phyloP scores from a whole-genome alignment of 805 yeast genomes.

The Nakazawaea peltata region DNA sequence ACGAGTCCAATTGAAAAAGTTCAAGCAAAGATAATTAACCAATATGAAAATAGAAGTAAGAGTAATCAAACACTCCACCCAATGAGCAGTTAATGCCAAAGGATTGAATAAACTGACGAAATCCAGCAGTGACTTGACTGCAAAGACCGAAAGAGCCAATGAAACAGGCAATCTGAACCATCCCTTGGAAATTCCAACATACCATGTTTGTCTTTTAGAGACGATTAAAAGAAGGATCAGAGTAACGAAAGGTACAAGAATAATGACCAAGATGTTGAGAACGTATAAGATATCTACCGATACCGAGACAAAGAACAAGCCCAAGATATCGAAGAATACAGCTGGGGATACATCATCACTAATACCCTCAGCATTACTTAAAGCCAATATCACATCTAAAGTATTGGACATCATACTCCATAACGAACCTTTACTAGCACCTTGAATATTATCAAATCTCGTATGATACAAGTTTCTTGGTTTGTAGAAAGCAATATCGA shows the following conservation, averaged over 20 bases:
- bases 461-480: slow-evolving; percentile 87
- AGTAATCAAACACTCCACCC: slow-evolving; percentile 40
- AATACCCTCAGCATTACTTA: slow-evolving; percentile 32
- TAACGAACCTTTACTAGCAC: slow-evolving; percentile 57
- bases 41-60: slow-evolving; percentile 40
- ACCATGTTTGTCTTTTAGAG: slow-evolving; percentile 40
- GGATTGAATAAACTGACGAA: slow-evolving; percentile 37
- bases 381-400: slow-evolving; percentile 43
- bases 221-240: slow-evolving; percentile 38
- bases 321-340: slow-evolving; percentile 58
- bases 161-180: slow-evolving; percentile 56
- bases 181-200: slow-evolving; percentile 30
- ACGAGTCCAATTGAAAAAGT: slow-evolving; percentile 31
- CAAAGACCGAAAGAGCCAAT: slow-evolving; percentile 32
- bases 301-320: slow-evolving; percentile 43
- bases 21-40: slow-evolving; percentile 48
- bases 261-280: slow-evolving; percentile 45
- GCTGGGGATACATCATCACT: slow-evolving; percentile 34
- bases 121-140: slow-evolving; percentile 28
- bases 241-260: slow-evolving; percentile 46
- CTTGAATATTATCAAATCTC: slow-evolving; percentile 55
- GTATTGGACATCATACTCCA: slow-evolving; percentile 82
- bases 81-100: slow-evolving; percentile 42
- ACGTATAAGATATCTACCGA: slow-evolving; percentile 42
- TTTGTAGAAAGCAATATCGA: slow-evolving; percentile 83